A percentile compares a stretch with the other conserved stretches of the same genome.
Conservation (phyloP, 2,329 filamentous ascomycete species). For the Piedraia hortae region DNA sequence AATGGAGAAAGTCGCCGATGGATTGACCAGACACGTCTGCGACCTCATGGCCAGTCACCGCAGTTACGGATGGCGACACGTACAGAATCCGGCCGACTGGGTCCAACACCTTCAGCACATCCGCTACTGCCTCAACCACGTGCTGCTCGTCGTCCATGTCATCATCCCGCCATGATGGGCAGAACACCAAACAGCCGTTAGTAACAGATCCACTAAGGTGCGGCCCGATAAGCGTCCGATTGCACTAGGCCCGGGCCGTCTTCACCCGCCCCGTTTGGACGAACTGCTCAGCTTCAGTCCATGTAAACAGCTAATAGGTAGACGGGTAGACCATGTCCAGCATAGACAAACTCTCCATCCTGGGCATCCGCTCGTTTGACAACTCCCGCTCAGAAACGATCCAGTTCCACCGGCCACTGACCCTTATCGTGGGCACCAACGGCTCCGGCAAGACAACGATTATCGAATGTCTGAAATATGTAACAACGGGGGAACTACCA, state of each 20-base stretch:
- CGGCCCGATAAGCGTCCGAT: no score
- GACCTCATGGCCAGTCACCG: slow-evolving; percentile 46
- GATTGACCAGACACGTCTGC: slow-evolving; percentile 46
- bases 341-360: slow-evolving; percentile 71
- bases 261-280: no score
- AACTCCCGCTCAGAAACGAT: slow-evolving; percentile 49
- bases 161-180: no score
- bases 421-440: slow-evolving; percentile 89
- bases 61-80: slow-evolving; percentile 50
- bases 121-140: slow-evolving; percentile 68
- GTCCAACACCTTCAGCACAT: slow-evolving; percentile 68
- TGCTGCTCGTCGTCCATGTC: no score
- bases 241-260: no score
- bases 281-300: no score
- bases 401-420: slow-evolving; percentile 69
- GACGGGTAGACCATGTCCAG: slow-evolving; percentile 30
- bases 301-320: no score
- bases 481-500: slow-evolving; percentile 75
- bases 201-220: no score
- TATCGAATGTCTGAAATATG: slow-evolving; percentile 96
- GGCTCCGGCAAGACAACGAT: slow-evolving; percentile 97
- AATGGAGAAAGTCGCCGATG: slow-evolving; percentile 59
- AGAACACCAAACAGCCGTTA: no score
- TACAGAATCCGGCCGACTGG: slow-evolving; percentile 63
- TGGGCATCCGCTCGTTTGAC: slow-evolving; percentile 69